Conservation (phyloP, 2,329 filamentous ascomycete species). For the Tolypocladium paradoxum region DNA sequence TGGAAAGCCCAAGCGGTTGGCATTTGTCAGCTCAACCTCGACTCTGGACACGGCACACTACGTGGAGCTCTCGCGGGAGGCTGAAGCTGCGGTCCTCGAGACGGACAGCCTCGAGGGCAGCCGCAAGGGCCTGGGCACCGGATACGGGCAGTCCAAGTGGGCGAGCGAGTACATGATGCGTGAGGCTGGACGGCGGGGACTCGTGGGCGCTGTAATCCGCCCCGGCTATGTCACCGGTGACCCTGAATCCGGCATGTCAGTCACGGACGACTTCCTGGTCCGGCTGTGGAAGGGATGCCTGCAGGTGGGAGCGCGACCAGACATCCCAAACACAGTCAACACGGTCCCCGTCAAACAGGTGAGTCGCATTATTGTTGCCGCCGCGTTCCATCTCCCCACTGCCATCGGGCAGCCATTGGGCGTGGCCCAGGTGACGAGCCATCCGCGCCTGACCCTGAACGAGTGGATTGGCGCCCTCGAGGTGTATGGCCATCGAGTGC, state of each 20-base stretch:
- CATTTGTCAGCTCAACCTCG: slow-evolving; percentile 68
- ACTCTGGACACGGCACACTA: slow-evolving; percentile 76
- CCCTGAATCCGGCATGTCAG: slow-evolving; percentile 55
- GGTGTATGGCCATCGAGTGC: slow-evolving; percentile 62
- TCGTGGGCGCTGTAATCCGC: slow-evolving; percentile 69
- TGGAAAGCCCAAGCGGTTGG: slow-evolving; percentile 67
- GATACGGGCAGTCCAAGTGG: slow-evolving; percentile 92
- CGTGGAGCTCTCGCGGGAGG: slow-evolving; percentile 56
- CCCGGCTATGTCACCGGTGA: slow-evolving; percentile 80
- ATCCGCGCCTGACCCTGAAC: slow-evolving; percentile 69
- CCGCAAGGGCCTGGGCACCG: slow-evolving; percentile 65
- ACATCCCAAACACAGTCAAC: slow-evolving; percentile 81
- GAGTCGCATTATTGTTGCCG: slow-evolving; percentile 65
- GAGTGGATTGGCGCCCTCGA: slow-evolving; percentile 61
- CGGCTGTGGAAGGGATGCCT: slow-evolving; percentile 80
- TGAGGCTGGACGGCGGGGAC: slow-evolving; percentile 67
- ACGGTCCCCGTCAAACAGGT: slow-evolving; percentile 81
- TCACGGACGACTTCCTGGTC: slow-evolving; percentile 84
- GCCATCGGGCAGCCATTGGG: slow-evolving; percentile 32
- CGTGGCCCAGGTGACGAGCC: slow-evolving; percentile 69
- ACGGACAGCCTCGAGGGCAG: slow-evolving; percentile 70
- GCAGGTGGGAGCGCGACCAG: slow-evolving; percentile 62
- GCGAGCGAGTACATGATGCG: slow-evolving; percentile 57
- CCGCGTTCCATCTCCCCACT: slow-evolving; percentile 50
- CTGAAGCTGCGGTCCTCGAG: slow-evolving; percentile 60